phyloP scores from a whole-genome alignment of 352 stramenopile species.

The Phytophthora cajani region DNA sequence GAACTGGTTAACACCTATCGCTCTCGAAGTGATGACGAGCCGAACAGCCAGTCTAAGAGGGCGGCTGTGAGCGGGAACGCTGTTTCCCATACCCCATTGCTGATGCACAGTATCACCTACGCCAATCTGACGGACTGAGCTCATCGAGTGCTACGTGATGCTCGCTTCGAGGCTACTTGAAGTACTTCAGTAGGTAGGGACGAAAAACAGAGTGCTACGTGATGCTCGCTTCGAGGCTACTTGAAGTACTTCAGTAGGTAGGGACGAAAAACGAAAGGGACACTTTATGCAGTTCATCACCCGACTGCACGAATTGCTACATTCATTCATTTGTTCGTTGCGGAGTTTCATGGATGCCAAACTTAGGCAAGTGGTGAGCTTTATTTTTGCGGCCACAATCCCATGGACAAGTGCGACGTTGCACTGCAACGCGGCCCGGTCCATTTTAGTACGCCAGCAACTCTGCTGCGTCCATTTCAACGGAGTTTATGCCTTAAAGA shows the following conservation, averaged over 20 bases:
- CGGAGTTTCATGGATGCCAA: conserved; percentile 2
- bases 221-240: background rate
- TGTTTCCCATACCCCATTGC: background rate
- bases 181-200: background rate
- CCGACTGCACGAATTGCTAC: background rate
- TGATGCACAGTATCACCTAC: conserved; percentile 12
- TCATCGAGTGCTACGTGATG: background rate
- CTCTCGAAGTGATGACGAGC: conserved; percentile 7
- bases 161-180: background rate
- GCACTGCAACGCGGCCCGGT: background rate
- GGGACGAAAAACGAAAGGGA: background rate
- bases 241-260: background rate
- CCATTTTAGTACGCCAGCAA: background rate
- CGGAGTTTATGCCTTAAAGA: background rate
- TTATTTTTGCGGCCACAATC: background rate
- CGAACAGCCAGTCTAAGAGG: background rate
- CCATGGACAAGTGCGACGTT: background rate
- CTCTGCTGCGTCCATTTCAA: background rate
- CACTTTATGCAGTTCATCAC: background rate
- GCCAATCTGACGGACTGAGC: conserved; percentile 1
- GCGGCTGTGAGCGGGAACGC: background rate
- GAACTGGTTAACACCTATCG: conserved; percentile 19
- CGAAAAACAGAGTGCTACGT: background rate
- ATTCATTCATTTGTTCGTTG: background rate
- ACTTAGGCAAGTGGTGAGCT: background rate